Conservation (phyloP, 2,329 filamentous ascomycete species). For the Penicillium sp. region DNA sequence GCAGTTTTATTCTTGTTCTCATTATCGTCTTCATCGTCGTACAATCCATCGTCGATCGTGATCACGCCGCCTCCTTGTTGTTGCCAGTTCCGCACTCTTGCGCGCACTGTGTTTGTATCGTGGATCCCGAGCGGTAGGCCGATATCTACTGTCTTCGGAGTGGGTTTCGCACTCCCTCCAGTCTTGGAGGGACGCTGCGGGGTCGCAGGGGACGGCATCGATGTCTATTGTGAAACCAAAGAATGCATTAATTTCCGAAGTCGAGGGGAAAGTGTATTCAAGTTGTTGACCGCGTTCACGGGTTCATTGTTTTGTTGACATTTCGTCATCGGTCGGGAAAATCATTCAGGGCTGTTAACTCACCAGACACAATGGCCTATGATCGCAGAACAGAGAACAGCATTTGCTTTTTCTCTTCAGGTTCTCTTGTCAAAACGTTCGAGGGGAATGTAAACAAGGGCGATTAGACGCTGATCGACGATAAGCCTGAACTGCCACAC, state of each 20-base stretch:
- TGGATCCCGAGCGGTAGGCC: slow-evolving; percentile 57
- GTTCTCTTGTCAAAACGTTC: background rate
- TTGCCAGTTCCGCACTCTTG: slow-evolving; percentile 84
- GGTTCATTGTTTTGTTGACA: slow-evolving; percentile 15
- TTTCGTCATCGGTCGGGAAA: background rate
- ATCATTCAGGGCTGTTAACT: background rate
- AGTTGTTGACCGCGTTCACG: slow-evolving; percentile 9
- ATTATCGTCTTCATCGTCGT: slow-evolving; percentile 55
- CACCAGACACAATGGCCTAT: background rate
- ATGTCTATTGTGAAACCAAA: slow-evolving; percentile 14
- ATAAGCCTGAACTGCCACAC: slow-evolving; percentile 19
- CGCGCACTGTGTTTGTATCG: slow-evolving; percentile 67
- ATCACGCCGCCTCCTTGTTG: slow-evolving; percentile 70
- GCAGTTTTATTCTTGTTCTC: background rate
- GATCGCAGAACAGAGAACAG: slow-evolving; percentile 10
- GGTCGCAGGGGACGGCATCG: slow-evolving; percentile 45
- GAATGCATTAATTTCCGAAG: background rate
- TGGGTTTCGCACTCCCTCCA: slow-evolving; percentile 59
- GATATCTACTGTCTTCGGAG: slow-evolving; percentile 55
- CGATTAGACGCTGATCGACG: slow-evolving; percentile 12
- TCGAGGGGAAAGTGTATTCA: background rate
- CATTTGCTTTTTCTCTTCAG: slow-evolving; percentile 15
- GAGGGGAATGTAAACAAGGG: slow-evolving; percentile 18
- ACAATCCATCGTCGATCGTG: slow-evolving; percentile 58
- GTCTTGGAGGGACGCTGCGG: slow-evolving; percentile 40